Evolutionary conservation across 2,329 filamentous ascomycete genomes (phyloP).

Genomic region (Aspergillus carbonarius): DNA sequence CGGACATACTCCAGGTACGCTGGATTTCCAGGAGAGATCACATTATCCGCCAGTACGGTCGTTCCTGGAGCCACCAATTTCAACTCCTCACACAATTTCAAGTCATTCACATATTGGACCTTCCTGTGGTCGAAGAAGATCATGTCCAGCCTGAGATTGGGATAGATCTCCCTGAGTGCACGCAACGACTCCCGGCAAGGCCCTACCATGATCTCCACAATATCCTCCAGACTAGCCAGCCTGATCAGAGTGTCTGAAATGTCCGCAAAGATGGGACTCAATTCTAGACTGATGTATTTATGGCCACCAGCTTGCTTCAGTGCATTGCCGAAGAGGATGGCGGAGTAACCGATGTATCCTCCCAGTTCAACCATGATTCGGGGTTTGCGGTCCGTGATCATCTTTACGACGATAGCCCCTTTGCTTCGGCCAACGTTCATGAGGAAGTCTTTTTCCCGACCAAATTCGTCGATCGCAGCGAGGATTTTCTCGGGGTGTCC

Average conservation of each 20-base stretch:
- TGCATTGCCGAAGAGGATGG: constrained; percentile 69
- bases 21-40: constrained; percentile 43
- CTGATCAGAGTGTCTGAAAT: constrained; percentile 68
- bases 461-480: constrained; percentile 69
- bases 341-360: constrained; percentile 78
- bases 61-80: constrained; percentile 55
- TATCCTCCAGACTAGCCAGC: constrained; percentile 66
- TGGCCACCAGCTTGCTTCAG: constrained; percentile 62
- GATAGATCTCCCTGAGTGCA: constrained; percentile 55
- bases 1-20: constrained; percentile 62
- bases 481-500: constrained; percentile 67
- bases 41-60: constrained; percentile 45
- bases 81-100: constrained; percentile 73
- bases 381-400: constrained; percentile 67
- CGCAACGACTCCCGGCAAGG: constrained; percentile 63
- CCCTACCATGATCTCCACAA: constrained; percentile 70
- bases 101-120: constrained; percentile 68
- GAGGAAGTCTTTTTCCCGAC: constrained; percentile 61
- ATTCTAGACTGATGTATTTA: constrained; percentile 69
- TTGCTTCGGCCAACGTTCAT: constrained; percentile 80
- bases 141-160: constrained; percentile 62
- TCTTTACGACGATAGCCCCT: constrained; percentile 65
- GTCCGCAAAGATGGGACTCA: constrained; percentile 69
- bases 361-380: constrained; percentile 73
- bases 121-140: constrained; percentile 81